Percentiles rank a stretch among this genome's conserved stretches.
phyloP scores from a whole-genome alignment of 1,284 basidiomycete species.

The Athelia psychrophila region DNA sequence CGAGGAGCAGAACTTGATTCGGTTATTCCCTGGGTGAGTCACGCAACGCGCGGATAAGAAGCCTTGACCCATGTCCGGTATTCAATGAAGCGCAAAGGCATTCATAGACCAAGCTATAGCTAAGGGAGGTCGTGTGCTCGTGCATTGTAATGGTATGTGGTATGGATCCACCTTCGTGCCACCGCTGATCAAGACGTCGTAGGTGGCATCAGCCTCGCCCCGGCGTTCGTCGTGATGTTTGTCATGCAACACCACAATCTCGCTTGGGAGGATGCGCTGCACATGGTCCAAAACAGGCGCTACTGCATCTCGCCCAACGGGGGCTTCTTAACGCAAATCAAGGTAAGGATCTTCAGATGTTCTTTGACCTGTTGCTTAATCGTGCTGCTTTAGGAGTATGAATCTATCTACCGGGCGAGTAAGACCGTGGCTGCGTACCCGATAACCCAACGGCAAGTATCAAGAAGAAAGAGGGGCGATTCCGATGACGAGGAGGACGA shows the following conservation, averaged over 20 bases:
- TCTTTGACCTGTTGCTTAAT: not conserved
- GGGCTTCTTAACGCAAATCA: slow-evolving; percentile 85
- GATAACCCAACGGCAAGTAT: slow-evolving; percentile 33
- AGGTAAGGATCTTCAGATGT: slow-evolving; percentile 46
- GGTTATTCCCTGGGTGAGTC: slow-evolving; percentile 72
- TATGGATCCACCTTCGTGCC: slow-evolving; percentile 7
- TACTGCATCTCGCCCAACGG: slow-evolving; percentile 90
- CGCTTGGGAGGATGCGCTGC: slow-evolving; percentile 81
- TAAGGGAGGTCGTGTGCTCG: slow-evolving; percentile 74
- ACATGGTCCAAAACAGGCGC: slow-evolving; percentile 83
- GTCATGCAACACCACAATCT: slow-evolving; percentile 83
- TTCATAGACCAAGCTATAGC: slow-evolving; percentile 79
- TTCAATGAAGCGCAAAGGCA: slow-evolving; percentile 55
- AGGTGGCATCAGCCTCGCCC: slow-evolving; percentile 88
- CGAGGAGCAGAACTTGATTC: slow-evolving; percentile 88
- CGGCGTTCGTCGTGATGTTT: slow-evolving; percentile 89
- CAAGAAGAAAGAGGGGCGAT: slow-evolving; percentile 63
- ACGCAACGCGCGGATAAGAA: not conserved
- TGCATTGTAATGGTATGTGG: slow-evolving; percentile 83
- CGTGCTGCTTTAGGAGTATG: slow-evolving; percentile 65
- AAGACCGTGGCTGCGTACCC: slow-evolving; percentile 63
- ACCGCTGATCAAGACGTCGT: not conserved
- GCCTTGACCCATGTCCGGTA: not conserved
- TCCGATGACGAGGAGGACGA: slow-evolving; percentile 65
- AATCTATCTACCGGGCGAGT: slow-evolving; percentile 81